Evolutionary conservation across 2,329 filamentous ascomycete genomes (phyloP), one percentile per base, ranked within the genome.

Genomic region (Neofusicoccum laricinum): DNA sequence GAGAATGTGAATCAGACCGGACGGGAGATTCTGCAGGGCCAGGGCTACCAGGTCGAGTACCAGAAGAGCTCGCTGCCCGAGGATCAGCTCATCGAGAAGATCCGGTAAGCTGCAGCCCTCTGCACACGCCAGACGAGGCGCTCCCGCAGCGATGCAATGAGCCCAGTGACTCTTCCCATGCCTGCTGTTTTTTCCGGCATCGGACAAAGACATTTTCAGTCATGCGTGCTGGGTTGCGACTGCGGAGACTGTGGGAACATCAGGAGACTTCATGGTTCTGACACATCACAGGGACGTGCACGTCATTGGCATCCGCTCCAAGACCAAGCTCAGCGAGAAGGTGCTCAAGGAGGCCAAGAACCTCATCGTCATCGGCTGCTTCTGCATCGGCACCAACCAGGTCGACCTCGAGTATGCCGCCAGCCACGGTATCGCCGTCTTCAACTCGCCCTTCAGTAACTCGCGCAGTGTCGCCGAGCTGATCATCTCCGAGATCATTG

Each of bases 401-500:
- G 93, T 97, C 69, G 90, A 96, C 76, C 87, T 96, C 66, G 86
- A 92, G 67, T 94, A 88, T 74, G 92, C 93, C 34, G 92, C 92
- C 53, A 84, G 85, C 70, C 87, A 91, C 74, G 93, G 95, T 69
- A 97, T 98, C 76, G 93, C 93, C 40, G 95, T 99, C 68, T 99
- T 99, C 87, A 99, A 99, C 81, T 98, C 95, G 50, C 95, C 95
- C 1, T 99, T 99, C 80, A 93, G 91, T 80, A 99, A 99, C 81
- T 98, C 94, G 8, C 90, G 95, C 76, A 96, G 92, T 76, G 95
- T 99, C 59, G 95, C 95, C 64, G 95, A 99, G 82, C 84, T 98
- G 64, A 93, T 98, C 71, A 97, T 99, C 75, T 90, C 84, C 62
- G 94, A 97, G 79, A 93, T 99, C 74, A 97, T 99, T 73, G 83